Evolutionary conservation across 2,329 filamentous ascomycete genomes (phyloP), one percentile per base, ranked within the genome.

Genomic region (Tolypocladium endophyticum): DNA sequence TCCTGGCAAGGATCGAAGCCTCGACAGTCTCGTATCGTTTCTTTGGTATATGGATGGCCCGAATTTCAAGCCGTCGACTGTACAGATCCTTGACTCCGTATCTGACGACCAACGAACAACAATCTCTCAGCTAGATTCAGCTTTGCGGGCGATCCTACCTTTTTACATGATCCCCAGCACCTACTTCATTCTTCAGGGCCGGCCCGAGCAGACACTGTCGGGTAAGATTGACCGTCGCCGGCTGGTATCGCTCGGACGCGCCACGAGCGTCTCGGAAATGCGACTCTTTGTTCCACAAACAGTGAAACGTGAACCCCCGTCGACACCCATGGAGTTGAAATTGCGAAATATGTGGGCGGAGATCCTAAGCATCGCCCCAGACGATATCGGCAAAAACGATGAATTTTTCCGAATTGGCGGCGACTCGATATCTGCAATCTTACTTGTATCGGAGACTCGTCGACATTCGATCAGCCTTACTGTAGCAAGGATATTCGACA

Each of bases 91-190:
- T 25, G 33, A 55, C 18, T 20, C 33, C 5, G 50, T 35, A 3
- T 33, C 18, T n/a, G 12, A 28, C 30, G 33, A 54, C 7, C 3
- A 38, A 28, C 33, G 18, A 1, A 39, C n/a, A 2, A 9, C 28
- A 2, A n/a, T 53, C 3, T 39, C 41, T 12, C n/a, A 23, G 12
- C 20, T 57, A 4, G 30, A 45, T 47, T 20, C 56, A 33, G 50
- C 20, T 53, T 14, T 58, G 56, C 30, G 36, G 53, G 20, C 60
- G 53, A 23, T 38, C 4, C 28, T 64, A 8, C 69, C 69, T 3
- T 64, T 64, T 35, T 77, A 77, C 64, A 77, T 77, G 76, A 69
- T 77, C 0, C 76, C 76, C 5, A 70, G 72, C 0, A 69, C 70
- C 4, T 75, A 75, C 54, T 70, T 77, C 35, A 74, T 75, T 14